Evolutionary conservation across 2,329 filamentous ascomycete species (phyloP), one percentile per base, ranked within the genome.

Genomic region (Davidsoniella virescens): DNA sequence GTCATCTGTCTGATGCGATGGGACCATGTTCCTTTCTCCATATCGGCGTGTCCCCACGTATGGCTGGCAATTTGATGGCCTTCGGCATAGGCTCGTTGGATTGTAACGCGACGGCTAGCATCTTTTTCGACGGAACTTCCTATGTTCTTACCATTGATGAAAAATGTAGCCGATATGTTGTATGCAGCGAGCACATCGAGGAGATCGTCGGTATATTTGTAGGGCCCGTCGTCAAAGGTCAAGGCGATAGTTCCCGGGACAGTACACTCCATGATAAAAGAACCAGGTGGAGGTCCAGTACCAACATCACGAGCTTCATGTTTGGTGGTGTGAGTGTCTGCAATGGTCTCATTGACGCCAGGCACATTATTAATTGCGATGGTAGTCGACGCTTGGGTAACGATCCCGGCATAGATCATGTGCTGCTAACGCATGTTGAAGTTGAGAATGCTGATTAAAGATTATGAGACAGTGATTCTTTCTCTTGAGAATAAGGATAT

Each of bases 61-160:
- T 69, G 77, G 12, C 69, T 73, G 52, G 72, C 77, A 53, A 81
- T 65, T 60, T 81, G 77, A 60, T 81, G 78, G 9, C 74, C 74
- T 5, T 72, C 69, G 39, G 59, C 54, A 52, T 69, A 55, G 68
- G 75, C 75, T 54, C 72, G 70, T 39, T 58, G 55, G 45, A 68
- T 61, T 12, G 61, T 57, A 47, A 47, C 39, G 18, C 40, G 44
- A 29, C 47, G 17, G 18, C 36, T 18, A 26, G 40, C 18, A 36
- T 51, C 47, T 17, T 45, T 46, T 29, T 53, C 44, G 16, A 65
- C 56, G 41, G 50, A 45, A 2, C 58, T 59, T 33, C 62, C 65
- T 2, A 63, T 57, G 50, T 65, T 66, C 20, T 58, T 55, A 4
- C 62, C 61, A 1, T 62, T 63, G 52, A 67, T 54, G 53, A 60